phyloP scores from a whole-genome alignment of 2,329 filamentous ascomycete genomes.

The Periconia macrospinosa region DNA sequence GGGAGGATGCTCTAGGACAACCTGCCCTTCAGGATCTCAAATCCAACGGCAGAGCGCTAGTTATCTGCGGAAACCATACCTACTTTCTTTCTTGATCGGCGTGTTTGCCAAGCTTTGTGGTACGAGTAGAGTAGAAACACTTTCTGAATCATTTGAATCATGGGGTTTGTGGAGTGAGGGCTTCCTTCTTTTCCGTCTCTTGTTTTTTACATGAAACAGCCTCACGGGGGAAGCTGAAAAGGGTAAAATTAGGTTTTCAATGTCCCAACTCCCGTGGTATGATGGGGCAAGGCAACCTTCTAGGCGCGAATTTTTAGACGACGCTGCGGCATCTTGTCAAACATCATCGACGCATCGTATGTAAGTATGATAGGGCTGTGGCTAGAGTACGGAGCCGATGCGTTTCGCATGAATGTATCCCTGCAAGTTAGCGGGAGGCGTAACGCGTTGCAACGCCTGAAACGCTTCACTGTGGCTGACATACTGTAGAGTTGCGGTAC shows the following conservation, averaged over 20 bases:
- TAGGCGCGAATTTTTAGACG: not conserved
- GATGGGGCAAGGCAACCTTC: slow-evolving; percentile 31
- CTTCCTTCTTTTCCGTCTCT: not conserved
- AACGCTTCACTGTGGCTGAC: slow-evolving; percentile 4
- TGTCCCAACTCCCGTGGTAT: not conserved
- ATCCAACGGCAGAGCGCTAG: not conserved
- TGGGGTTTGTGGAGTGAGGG: not conserved
- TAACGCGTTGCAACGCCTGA: slow-evolving; percentile 10
- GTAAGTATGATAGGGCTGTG: not conserved
- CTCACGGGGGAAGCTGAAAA: slow-evolving; percentile 4
- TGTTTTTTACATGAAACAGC: slow-evolving; percentile 15
- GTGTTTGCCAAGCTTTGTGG: slow-evolving; percentile 10
- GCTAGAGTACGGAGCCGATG: not conserved
- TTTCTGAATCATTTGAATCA: slow-evolving; percentile 4
- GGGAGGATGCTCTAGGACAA: not conserved
- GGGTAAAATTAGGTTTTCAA: not conserved
- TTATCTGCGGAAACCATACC: not conserved
- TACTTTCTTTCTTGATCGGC: slow-evolving; percentile 1
- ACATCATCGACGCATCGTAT: not conserved
- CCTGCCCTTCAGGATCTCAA: not conserved
- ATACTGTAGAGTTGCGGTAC: too few species aligned
- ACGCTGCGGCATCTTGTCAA: not conserved
- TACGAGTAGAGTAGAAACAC: slow-evolving; percentile 10
- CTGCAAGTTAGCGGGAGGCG: slow-evolving; percentile 1
- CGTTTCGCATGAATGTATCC: slow-evolving; percentile 18